A percentile compares a stretch with the other conserved stretches of the same genome.
Conservation (phyloP, 208 protist genomes). For the Leishmania tarentolae region DNA sequence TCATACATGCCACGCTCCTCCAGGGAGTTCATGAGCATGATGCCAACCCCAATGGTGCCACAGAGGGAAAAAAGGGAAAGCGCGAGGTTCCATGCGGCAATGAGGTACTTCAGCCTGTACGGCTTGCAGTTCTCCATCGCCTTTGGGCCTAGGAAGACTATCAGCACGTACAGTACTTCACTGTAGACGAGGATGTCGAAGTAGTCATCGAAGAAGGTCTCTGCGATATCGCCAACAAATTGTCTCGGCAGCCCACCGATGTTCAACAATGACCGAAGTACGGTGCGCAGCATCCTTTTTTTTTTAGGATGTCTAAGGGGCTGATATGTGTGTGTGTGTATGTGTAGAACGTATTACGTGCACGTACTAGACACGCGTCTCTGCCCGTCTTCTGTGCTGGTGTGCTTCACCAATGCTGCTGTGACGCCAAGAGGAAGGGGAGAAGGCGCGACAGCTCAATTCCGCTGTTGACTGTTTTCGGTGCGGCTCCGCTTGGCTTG, state of each 20-base stretch:
- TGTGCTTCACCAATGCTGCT: background rate
- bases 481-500: no score
- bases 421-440: background rate
- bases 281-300: constrained; percentile 7
- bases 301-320: background rate
- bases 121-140: constrained; percentile 68
- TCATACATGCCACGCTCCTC: constrained; percentile 51
- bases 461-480: no score
- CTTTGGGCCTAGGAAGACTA: constrained; percentile 61
- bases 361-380: no score
- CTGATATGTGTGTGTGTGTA: constrained; percentile 3
- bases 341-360: constrained; percentile 7
- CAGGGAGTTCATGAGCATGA: constrained; percentile 35
- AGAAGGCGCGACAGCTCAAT: background rate
- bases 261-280: constrained; percentile 38
- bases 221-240: constrained; percentile 43
- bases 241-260: constrained; percentile 34
- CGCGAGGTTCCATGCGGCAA: constrained; percentile 80
- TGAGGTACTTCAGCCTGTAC: constrained; percentile 52
- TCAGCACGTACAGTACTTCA: constrained; percentile 51
- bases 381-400: no score
- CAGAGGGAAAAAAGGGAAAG: constrained; percentile 77
- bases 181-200: constrained; percentile 51
- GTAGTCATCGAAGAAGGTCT: constrained; percentile 51
- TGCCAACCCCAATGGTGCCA: constrained; percentile 31